Conservation (phyloP, 371 early-diverging fungal genomes). For the Mortierella sp. region DNA sequence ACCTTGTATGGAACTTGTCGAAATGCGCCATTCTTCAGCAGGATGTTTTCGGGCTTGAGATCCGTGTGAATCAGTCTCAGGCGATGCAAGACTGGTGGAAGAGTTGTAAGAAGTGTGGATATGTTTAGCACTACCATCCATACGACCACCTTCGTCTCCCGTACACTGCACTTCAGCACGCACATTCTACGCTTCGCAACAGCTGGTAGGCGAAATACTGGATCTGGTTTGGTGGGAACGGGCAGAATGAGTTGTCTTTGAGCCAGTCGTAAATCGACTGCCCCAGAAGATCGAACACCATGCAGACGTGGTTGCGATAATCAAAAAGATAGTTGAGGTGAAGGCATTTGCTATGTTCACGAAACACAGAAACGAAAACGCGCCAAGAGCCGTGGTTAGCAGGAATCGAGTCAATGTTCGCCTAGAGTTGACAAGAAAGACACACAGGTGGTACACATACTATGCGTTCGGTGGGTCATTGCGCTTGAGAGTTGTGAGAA, state of each 20-base stretch:
- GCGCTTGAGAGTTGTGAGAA: constrained; percentile 80
- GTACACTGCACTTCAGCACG: neutral
- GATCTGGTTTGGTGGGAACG: constrained; percentile 88
- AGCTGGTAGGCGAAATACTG: constrained; percentile 85
- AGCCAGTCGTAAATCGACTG: constrained; percentile 94
- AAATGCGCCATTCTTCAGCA: constrained; percentile 62
- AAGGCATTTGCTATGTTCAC: constrained; percentile 61
- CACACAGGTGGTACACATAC: constrained; percentile 55
- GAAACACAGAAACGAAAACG: neutral
- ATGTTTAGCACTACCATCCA: neutral
- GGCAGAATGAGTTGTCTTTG: constrained; percentile 87
- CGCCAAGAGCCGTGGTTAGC: neutral
- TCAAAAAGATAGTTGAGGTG: constrained; percentile 81
- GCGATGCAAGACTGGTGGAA: constrained; percentile 76
- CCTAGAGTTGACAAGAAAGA: too few species aligned
- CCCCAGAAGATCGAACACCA: constrained; percentile 94
- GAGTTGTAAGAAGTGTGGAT: neutral
- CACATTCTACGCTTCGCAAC: constrained; percentile 79
- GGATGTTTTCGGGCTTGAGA: constrained; percentile 92
- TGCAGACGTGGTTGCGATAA: constrained; percentile 92
- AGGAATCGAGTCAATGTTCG: too few species aligned
- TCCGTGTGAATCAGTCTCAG: constrained; percentile 91
- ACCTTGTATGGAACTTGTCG: constrained; percentile 44
- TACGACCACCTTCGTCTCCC: neutral
- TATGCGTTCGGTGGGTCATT: constrained; percentile 77